A percentile compares a stretch with the other conserved stretches of the same genome.
phyloP scores from a whole-genome alignment of 352 stramenopile species.

The Pythium phragmiticola region DNA sequence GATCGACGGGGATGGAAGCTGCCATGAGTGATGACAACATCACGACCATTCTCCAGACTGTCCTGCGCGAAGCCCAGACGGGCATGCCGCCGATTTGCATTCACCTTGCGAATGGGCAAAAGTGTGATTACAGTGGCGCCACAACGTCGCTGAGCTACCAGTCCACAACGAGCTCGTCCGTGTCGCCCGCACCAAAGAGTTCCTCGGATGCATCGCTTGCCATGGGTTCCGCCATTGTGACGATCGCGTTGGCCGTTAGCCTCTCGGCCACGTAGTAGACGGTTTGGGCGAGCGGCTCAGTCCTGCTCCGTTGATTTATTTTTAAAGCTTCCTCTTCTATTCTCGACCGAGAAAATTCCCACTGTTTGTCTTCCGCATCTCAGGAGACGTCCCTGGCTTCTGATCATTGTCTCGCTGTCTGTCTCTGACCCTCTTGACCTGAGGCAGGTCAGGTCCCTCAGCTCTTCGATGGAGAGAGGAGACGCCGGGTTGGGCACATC shows the following conservation, averaged over 20 bases:
- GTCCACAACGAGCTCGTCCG: background rate
- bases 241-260: background rate
- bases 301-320: background rate
- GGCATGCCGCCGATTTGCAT: conserved; percentile 20
- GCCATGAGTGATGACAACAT: conserved; percentile 2
- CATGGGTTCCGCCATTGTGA: background rate
- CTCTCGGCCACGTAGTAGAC: conserved; percentile 3
- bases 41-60: background rate
- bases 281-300: no score
- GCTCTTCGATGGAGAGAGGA: background rate
- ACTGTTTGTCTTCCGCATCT: background rate
- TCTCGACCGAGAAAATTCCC: background rate
- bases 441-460: background rate
- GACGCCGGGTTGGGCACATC: background rate
- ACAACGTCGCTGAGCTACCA: conserved; percentile 29
- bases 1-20: no score
- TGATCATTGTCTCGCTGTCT: background rate
- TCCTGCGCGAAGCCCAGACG: background rate
- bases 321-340: conserved; percentile 1
- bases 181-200: background rate
- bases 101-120: conserved; percentile 32
- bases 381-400: background rate
- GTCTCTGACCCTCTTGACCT: background rate
- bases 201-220: background rate
- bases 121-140: conserved; percentile 31